Evolutionary conservation across 2,329 filamentous ascomycete genomes (phyloP).

Genomic region (Colletotrichum australisinense): DNA sequence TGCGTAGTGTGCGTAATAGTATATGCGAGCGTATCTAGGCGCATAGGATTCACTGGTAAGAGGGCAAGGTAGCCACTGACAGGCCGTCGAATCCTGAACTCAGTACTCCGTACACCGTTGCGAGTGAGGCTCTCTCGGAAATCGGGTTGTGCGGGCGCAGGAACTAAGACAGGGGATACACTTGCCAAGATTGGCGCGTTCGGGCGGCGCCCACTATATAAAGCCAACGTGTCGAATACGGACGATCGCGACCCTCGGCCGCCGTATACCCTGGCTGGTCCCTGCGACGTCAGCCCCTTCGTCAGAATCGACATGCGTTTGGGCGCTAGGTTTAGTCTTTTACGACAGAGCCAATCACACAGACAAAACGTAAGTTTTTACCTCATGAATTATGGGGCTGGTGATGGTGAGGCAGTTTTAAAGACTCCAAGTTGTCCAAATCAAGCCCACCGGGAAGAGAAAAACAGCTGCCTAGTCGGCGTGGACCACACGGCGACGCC

Average conservation of each 20-base stretch:
- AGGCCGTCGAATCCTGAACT: not conserved
- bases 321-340: conserved; percentile 1
- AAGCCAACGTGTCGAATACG: not conserved
- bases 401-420: not conserved
- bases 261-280: not conserved
- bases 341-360: conserved; percentile 6
- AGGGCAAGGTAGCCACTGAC: not conserved
- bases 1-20: not conserved
- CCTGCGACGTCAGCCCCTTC: not conserved
- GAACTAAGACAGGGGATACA: conserved; percentile 8
- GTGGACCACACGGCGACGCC: conserved; percentile 8
- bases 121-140: not conserved
- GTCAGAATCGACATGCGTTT: not conserved
- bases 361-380: not conserved
- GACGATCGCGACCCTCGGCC: conserved; percentile 9
- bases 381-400: not conserved
- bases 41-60: not conserved
- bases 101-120: not conserved
- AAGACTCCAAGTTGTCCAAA: not conserved
- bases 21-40: not conserved
- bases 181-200: conserved; percentile 9
- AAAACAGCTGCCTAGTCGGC: not conserved
- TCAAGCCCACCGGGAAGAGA: not conserved
- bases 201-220: conserved; percentile 24
- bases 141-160: conserved; percentile 17